A percentile compares a stretch with the other conserved stretches of the same genome.
Conservation (phyloP, 352 stramenopile genomes). For the Phytopythium chamaehyphon region DNA sequence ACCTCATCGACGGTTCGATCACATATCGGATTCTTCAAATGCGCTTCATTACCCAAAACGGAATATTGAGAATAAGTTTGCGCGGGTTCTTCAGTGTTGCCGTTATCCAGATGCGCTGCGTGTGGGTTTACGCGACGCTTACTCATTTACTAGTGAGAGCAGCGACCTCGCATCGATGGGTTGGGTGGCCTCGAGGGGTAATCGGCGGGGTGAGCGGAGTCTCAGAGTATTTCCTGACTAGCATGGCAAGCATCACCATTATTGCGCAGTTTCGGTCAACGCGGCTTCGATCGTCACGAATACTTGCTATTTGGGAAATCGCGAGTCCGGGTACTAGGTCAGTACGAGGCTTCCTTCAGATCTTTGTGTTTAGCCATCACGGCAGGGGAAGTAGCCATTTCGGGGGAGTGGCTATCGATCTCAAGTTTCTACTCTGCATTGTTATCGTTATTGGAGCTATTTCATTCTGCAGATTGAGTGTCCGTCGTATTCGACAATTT, state of each 20-base stretch:
- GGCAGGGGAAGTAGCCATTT: constrained; percentile 17
- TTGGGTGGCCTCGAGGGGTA: constrained; percentile 3
- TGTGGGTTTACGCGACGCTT: constrained; percentile 33
- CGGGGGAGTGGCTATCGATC: constrained; percentile 23
- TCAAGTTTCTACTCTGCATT: constrained; percentile 27
- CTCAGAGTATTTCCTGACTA: constrained; percentile 28
- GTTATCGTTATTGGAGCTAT: constrained; percentile 6
- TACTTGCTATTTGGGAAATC: constrained; percentile 6
- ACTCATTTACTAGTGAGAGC: constrained; percentile 21
- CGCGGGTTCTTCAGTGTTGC: constrained; percentile 24
- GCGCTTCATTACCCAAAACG: constrained; percentile 26
- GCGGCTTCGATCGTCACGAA: constrained; percentile 15
- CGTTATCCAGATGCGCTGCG: constrained; percentile 38
- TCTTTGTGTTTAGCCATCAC: constrained; percentile 11
- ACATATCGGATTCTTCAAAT: constrained; percentile 29
- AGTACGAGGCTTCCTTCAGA: neutral
- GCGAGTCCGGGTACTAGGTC: neutral
- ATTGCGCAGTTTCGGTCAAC: constrained; percentile 28
- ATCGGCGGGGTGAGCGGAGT: constrained; percentile 22
- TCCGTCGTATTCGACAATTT: neutral
- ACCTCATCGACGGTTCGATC: constrained; percentile 38
- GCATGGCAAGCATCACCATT: constrained; percentile 26
- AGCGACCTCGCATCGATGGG: constrained; percentile 12
- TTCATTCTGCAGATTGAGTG: neutral
- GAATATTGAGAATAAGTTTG: constrained; percentile 22